Percentiles rank a stretch among this genome's conserved stretches.
These are phyloP conservation scores for Huiozyma sinensis DNA, from an alignment of 805 yeast genomes.

Conservation along the genomic window DNA sequence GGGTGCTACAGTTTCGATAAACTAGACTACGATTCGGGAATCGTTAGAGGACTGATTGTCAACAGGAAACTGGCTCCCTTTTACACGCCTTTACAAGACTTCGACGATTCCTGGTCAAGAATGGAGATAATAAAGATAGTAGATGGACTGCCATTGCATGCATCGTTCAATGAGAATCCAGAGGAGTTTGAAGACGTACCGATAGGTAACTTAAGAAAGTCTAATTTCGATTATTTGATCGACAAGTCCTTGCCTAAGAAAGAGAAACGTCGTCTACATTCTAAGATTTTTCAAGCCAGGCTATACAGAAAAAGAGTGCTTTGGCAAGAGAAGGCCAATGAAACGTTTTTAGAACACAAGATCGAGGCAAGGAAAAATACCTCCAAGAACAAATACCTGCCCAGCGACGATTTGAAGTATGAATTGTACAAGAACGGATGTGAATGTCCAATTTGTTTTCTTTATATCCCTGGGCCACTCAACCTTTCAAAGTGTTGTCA, in stretches of 20 bases:
- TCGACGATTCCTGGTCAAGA: conserved; percentile 60
- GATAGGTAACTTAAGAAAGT: conserved; percentile 18
- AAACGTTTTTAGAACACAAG: conserved; percentile 46
- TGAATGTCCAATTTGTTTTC: conserved; percentile 93
- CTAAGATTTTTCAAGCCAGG: conserved; percentile 26
- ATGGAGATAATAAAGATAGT: conserved; percentile 49
- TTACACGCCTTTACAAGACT: conserved; percentile 79
- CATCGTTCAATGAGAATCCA: conserved; percentile 32
- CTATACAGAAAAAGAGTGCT: conserved; percentile 31
- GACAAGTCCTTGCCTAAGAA: conserved; percentile 21
- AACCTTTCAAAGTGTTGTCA: conserved; percentile 81
- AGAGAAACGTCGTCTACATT: conserved; percentile 23
- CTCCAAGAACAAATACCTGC: conserved; percentile 29
- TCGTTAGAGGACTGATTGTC: conserved; percentile 62
- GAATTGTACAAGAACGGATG: conserved; percentile 53
- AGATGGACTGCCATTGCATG: conserved; percentile 45
- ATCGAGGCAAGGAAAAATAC: conserved; percentile 29
- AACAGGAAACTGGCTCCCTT: conserved; percentile 78
- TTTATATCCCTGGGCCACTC: conserved; percentile 31
- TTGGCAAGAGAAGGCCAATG: conserved; percentile 50
- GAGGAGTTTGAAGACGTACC: conserved; percentile 29
- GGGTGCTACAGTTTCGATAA: conserved; percentile 72
- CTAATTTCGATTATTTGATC: conserved; percentile 22
- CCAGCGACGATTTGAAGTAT: conserved; percentile 35
- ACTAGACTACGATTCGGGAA: conserved; percentile 59